These are phyloP conservation scores for Aspergillus neotritici DNA, from an alignment of 2,329 filamentous ascomycete genomes.

Conservation along the genomic window DNA sequence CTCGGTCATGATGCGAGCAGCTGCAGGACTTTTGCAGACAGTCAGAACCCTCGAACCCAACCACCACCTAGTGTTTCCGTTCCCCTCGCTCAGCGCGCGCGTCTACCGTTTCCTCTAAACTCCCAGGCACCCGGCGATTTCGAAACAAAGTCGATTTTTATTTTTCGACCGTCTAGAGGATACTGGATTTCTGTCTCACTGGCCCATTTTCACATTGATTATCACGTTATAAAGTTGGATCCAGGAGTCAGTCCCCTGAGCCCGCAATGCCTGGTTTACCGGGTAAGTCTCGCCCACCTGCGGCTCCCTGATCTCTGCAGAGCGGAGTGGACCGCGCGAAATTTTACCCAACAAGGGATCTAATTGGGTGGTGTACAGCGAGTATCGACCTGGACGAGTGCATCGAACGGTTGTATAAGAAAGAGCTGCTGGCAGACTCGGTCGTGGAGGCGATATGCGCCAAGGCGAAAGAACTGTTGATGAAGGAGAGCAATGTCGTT, in stretches of 20 bases:
- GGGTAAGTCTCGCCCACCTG: slow-evolving; percentile 27
- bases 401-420: slow-evolving; percentile 92
- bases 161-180: background rate
- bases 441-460: slow-evolving; percentile 99
- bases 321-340: background rate
- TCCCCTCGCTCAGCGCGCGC: slow-evolving; percentile 1
- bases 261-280: slow-evolving; percentile 42
- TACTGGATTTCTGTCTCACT: too few relatives aligned
- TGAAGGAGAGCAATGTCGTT: slow-evolving; percentile 99
- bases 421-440: slow-evolving; percentile 92
- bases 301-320: background rate
- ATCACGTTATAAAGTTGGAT: slow-evolving; percentile 3
- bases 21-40: slow-evolving; percentile 20
- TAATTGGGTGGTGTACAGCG: slow-evolving; percentile 49
- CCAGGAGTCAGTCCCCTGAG: background rate
- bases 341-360: background rate
- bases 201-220: slow-evolving; percentile 7
- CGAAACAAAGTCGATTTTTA: background rate
- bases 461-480: slow-evolving; percentile 96
- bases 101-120: slow-evolving; percentile 3
- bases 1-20: slow-evolving; percentile 26
- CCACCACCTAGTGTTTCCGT: slow-evolving; percentile 8
- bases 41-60: slow-evolving; percentile 15
- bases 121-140: background rate
- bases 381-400: slow-evolving; percentile 98